Evolutionary conservation across 2,329 filamentous ascomycete genomes (phyloP), one percentile per base, ranked within the genome.

Genomic region (Nakataea oryzae): DNA sequence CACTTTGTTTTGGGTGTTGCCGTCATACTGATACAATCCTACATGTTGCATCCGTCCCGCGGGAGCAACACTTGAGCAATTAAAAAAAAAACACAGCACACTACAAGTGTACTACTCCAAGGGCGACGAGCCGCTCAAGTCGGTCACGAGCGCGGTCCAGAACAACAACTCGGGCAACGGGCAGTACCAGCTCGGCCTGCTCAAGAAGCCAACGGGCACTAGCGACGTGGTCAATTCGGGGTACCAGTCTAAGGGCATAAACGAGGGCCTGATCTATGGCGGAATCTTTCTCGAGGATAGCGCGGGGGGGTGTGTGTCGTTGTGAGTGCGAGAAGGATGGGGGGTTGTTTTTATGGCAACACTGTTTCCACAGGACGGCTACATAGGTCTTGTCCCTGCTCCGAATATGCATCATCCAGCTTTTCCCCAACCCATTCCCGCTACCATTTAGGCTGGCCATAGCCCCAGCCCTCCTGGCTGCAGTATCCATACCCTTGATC

Each of bases 81-180:
- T 59, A 54, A 64, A 29, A 27, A 1, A 26, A 2, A 5, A 24
- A 24, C n/a, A 28, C 56, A 85, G 82, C 69, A 80, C 82, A 56
- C 75, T 84, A 3, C 78, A 79, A 62, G 75, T 85, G 29, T 84
- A 81, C 74, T 85, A 85, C 74, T 85, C 83, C 28, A 72, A 73
- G 47, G 76, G 76, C 63, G 70, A 74, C 61, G 74, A 73, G 1
- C 73, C 78, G 2, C 78, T 86, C 54, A 69, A 75, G 61, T 72
- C 76, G 28, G 81, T 83, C 24, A 81, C 78, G 3, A 70, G 70
- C 2, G 74, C 76, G 2, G 68, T 79, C 4, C 62, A 72, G 21
- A 82, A 82, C 65, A 75, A 84, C 69, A 78, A 84, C 64, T 73
- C 77, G 12, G 84, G 84, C 26, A 77, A 75, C 34, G 84, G 84